phyloP scores from a whole-genome alignment of 768 basidiomycete genomes.

The Agaricus sinodeliciosus region DNA sequence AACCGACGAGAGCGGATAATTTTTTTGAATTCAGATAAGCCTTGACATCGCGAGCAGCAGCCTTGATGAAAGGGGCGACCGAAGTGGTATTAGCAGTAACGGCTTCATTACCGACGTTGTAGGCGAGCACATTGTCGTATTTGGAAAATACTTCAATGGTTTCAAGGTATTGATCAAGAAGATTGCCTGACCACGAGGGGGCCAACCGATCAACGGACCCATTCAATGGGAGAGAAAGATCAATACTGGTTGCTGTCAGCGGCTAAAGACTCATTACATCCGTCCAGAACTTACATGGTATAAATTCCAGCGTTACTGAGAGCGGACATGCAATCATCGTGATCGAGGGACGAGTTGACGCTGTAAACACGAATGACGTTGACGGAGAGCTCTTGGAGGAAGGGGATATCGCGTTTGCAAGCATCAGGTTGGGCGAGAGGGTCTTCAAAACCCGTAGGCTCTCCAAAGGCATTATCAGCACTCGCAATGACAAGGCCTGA shows the following conservation, averaged over 20 bases:
- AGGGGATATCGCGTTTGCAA: conserved; percentile 77
- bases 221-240: conserved; percentile 78
- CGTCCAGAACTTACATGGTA: conserved; percentile 56
- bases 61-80: conserved; percentile 78
- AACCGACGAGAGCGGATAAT: conserved; percentile 69
- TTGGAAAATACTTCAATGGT: conserved; percentile 78
- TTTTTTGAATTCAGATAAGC: conserved; percentile 74
- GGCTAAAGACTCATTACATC: background rate
- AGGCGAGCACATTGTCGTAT: conserved; percentile 87
- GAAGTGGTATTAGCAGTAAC: conserved; percentile 45
- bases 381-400: conserved; percentile 66
- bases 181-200: conserved; percentile 76
- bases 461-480: conserved; percentile 54
- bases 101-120: conserved; percentile 88
- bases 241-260: conserved; percentile 49
- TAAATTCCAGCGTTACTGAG: conserved; percentile 82
- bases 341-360: conserved; percentile 76
- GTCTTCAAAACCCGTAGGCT: conserved; percentile 74
- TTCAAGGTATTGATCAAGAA: conserved; percentile 69
- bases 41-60: conserved; percentile 83
- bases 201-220: conserved; percentile 72
- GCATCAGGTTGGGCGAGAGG: conserved; percentile 61
- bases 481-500: conserved; percentile 36
- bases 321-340: conserved; percentile 79
- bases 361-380: conserved; percentile 85